Evolutionary conservation across 2,329 filamentous ascomycete species (phyloP).

Genomic region (Tympanopsis confertula): DNA sequence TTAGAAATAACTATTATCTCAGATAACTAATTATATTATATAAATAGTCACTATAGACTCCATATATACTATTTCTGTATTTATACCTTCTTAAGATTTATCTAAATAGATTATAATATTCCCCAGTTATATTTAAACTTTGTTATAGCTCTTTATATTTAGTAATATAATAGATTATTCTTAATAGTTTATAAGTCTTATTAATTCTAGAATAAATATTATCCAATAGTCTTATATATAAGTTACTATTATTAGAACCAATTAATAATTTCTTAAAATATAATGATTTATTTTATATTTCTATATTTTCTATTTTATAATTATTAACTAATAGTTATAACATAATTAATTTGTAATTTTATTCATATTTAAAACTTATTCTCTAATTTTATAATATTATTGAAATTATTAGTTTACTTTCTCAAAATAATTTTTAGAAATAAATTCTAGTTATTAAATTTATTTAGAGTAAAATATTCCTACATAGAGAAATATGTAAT

Average conservation of each 20-base stretch:
- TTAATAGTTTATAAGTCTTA: not conserved
- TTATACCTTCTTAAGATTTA: too few relatives aligned
- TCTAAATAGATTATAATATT: too few relatives aligned
- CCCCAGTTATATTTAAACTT: too few relatives aligned
- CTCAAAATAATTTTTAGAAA: not conserved
- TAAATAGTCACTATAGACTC: not conserved
- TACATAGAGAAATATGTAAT: not conserved
- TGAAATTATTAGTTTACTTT: too few relatives aligned
- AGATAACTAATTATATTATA: constrained; percentile 1
- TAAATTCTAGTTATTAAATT: too few relatives aligned
- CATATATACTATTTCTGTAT: too few relatives aligned
- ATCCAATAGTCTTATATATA: not conserved
- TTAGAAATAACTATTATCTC: constrained; percentile 1
- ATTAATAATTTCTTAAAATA: constrained; percentile 1
- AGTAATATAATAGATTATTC: not conserved
- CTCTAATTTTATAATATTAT: too few relatives aligned
- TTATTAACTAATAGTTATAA: constrained; percentile 1
- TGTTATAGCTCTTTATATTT: not conserved
- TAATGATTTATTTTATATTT: not conserved
- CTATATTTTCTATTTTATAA: constrained; percentile 1
- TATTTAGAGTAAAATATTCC: constrained; percentile 1
- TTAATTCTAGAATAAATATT: not conserved
- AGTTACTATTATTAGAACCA: not conserved
- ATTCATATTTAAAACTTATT: too few relatives aligned
- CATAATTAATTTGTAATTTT: constrained; percentile 1